phyloP scores from a whole-genome alignment of 2,329 filamentous ascomycete species.

The Aspergillus thermomutatus region DNA sequence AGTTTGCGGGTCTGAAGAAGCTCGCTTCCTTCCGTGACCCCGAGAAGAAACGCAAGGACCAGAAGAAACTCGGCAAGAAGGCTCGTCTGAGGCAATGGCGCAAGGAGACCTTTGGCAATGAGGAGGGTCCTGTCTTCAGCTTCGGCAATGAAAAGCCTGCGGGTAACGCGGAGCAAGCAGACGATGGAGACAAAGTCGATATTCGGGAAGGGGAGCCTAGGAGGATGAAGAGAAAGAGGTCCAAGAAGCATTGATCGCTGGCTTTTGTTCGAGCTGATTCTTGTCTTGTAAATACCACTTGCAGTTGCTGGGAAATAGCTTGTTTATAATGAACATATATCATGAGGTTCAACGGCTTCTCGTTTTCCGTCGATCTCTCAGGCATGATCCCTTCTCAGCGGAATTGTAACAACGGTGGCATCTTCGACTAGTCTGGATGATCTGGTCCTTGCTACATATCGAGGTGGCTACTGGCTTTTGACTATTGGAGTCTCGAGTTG shows the following conservation, averaged over 20 bases:
- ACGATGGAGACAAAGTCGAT: slow-evolving; percentile 34
- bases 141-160: slow-evolving; percentile 24
- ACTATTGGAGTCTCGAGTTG: neutral
- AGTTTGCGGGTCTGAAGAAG: slow-evolving; percentile 92
- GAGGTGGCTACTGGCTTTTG: too few relatives aligned
- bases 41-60: slow-evolving; percentile 85
- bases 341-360: neutral
- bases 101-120: slow-evolving; percentile 62
- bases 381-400: neutral
- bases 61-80: slow-evolving; percentile 89
- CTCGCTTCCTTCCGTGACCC: slow-evolving; percentile 82
- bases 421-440: neutral
- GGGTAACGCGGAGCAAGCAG: slow-evolving; percentile 16
- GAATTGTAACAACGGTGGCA: neutral
- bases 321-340: neutral
- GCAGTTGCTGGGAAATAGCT: neutral
- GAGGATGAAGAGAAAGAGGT: slow-evolving; percentile 46
- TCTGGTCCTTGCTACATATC: neutral
- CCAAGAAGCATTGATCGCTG: slow-evolving; percentile 37
- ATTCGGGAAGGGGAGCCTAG: slow-evolving; percentile 39
- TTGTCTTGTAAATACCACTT: neutral
- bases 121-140: slow-evolving; percentile 47
- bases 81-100: slow-evolving; percentile 84
- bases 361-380: neutral
- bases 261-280: neutral